Conservation (phyloP, 306 rosid genomes). For the Vachellia pachyceras region DNA sequence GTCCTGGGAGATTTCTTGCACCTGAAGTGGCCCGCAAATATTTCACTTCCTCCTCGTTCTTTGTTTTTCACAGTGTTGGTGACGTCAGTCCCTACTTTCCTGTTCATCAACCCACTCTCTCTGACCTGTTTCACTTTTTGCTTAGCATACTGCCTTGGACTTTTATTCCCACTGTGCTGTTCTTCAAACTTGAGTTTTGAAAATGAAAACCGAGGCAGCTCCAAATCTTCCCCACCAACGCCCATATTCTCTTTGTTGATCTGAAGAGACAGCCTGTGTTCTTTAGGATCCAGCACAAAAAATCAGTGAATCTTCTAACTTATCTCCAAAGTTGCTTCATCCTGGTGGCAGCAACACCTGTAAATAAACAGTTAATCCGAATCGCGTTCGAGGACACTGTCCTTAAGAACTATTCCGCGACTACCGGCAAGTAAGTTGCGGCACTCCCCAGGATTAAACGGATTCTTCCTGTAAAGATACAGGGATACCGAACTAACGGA, state of each 20-base stretch:
- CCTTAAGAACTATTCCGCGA: too few relatives aligned
- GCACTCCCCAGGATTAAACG: too few relatives aligned
- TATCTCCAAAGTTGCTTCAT: too few relatives aligned
- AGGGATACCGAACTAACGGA: too few relatives aligned
- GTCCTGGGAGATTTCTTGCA: slow-evolving; percentile 45
- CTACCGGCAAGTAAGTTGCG: too few relatives aligned
- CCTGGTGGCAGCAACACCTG: too few relatives aligned
- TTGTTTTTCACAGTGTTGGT: slow-evolving; percentile 61
- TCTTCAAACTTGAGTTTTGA: slow-evolving; percentile 52
- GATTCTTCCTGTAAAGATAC: too few relatives aligned
- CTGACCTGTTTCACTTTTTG: slow-evolving; percentile 80
- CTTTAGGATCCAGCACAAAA: too few relatives aligned
- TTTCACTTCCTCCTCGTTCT: slow-evolving; percentile 45
- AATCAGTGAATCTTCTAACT: too few relatives aligned
- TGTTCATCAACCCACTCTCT: slow-evolving; percentile 60
- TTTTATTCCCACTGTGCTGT: slow-evolving; percentile 29
- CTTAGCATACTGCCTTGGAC: slow-evolving; percentile 64
- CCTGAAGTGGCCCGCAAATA: slow-evolving; percentile 44
- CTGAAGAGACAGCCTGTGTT: slow-evolving; percentile 84
- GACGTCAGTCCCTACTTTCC: slow-evolving; percentile 76
- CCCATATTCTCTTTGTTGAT: slow-evolving; percentile 66
- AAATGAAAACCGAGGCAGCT: slow-evolving; percentile 53
- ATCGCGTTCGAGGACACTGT: too few relatives aligned
- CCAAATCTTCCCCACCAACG: slow-evolving; percentile 46
- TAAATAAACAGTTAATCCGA: too few relatives aligned